Evolutionary conservation across 2,329 filamentous ascomycete species (phyloP), one percentile per base, ranked within the genome.

Genomic region (Lachnellula cervina): DNA sequence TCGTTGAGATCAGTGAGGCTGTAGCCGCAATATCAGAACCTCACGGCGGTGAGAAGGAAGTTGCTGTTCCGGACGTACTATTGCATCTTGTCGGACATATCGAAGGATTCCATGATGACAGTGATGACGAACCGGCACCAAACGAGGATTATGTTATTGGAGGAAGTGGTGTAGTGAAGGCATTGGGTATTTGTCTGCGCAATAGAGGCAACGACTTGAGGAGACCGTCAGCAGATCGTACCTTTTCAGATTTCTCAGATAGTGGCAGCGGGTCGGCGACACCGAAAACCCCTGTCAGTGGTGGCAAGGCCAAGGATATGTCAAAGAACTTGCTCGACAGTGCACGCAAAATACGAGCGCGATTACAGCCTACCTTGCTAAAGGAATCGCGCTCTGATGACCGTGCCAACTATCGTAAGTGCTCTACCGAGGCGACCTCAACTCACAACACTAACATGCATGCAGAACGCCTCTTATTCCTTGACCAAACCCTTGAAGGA

Each of bases 91-190:
- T 97, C 34, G 92, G 92, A 4, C 82, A 89, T 63, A 37, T 76
- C 69, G 70, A 82, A 69, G 71, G 80, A 68, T 63, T 72, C 64
- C 61, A 79, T 9, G 70, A 72, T 48, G 71, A 82, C 21, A 32
- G 28, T 32, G 28, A 32, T 21, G 78, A 83, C 44, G 83, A 87
- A 2, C 78, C 85, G 11, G 87, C 90, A 6, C 89, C 91, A 0
- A 90, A 96, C 62, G 88, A 96, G 56, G 90, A 97, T 70, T 97
- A 97, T 71, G 91, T 97, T 45, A 94, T 97, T 66, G 92, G 93
- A 19, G 93, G 93, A 16, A 96, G 91, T 0, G 94, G 93, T 25
- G 90, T 99, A 1, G 93, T 96, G 49, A 97, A 96, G 73, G 94
- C 94, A 4, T 77, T 99, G 46, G 86, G 90, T 52, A 95, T 95